These are phyloP conservation scores for Fusarium sp. DNA, from an alignment of 2,329 filamentous ascomycete species.

Conservation along the genomic window DNA sequence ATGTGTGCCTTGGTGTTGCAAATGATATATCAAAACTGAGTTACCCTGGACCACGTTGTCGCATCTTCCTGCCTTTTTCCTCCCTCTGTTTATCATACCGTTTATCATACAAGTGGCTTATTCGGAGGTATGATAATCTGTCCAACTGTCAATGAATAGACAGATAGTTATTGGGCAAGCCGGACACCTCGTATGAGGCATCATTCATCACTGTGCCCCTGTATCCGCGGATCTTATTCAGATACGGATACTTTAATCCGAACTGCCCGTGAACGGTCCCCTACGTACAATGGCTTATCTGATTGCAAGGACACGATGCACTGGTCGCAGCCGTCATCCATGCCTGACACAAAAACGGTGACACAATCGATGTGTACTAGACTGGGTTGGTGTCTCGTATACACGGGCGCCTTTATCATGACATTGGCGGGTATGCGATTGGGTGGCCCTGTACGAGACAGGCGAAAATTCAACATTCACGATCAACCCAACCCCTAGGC, in stretches of 20 bases:
- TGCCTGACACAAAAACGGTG: not conserved
- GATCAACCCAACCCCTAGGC: not conserved
- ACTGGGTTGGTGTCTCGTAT: not conserved
- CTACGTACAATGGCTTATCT: not conserved
- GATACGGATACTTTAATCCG: not conserved
- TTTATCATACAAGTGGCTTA: not conserved
- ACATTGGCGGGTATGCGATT: not conserved
- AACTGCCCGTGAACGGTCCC: not conserved
- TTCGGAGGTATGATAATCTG: not conserved
- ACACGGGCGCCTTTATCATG: not conserved
- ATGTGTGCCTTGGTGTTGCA: not conserved
- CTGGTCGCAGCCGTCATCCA: not conserved
- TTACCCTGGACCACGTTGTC: not conserved
- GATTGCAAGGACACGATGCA: not conserved
- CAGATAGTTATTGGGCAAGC: not conserved
- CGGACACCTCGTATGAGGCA: not conserved
- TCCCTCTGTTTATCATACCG: not conserved
- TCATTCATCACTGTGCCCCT: not conserved
- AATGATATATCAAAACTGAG: not conserved
- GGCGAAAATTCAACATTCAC: not conserved
- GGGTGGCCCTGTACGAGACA: not conserved
- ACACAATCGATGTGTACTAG: not conserved
- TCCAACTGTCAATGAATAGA: not conserved
- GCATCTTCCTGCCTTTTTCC: not conserved
- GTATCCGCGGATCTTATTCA: not conserved